Conservation (phyloP, 2,329 filamentous ascomycete species). For the Trichoderma afroharzianum region DNA sequence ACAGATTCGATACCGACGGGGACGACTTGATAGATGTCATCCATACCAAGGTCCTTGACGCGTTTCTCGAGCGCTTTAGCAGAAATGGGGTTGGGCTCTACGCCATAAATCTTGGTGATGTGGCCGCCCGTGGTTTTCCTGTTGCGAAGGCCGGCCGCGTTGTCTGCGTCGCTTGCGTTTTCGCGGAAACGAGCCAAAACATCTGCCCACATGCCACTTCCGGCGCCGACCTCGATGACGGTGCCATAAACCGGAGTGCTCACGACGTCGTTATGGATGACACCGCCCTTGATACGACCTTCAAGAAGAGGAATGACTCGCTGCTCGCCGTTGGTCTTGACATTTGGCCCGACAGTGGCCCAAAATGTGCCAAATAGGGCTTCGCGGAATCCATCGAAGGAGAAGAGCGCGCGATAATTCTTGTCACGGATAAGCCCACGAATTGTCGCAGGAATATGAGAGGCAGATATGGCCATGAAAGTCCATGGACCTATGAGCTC, state of each 20-base stretch:
- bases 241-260: constrained; percentile 44
- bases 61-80: constrained; percentile 45
- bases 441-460: constrained; percentile 52
- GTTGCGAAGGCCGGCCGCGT: constrained; percentile 16
- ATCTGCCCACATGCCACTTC: constrained; percentile 57
- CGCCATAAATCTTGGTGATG: constrained; percentile 55
- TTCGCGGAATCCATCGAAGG: constrained; percentile 39
- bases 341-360: constrained; percentile 49
- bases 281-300: constrained; percentile 2
- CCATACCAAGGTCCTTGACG: constrained; percentile 50
- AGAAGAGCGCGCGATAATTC: constrained; percentile 38
- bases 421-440: constrained; percentile 36
- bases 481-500: constrained; percentile 47
- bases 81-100: constrained; percentile 59
- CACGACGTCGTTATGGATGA: constrained; percentile 31
- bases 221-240: constrained; percentile 61
- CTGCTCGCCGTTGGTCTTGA: constrained; percentile 40
- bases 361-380: constrained; percentile 63
- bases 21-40: constrained; percentile 57
- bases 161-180: constrained; percentile 10
- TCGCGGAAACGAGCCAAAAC: constrained; percentile 40
- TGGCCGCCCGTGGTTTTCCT: constrained; percentile 15
- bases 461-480: constrained; percentile 48
- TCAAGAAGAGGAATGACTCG: constrained; percentile 33
- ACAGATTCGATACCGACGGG: constrained; percentile 61